phyloP scores from a whole-genome alignment of 2,329 filamentous ascomycete genomes.

The Penicillium occitanis region DNA sequence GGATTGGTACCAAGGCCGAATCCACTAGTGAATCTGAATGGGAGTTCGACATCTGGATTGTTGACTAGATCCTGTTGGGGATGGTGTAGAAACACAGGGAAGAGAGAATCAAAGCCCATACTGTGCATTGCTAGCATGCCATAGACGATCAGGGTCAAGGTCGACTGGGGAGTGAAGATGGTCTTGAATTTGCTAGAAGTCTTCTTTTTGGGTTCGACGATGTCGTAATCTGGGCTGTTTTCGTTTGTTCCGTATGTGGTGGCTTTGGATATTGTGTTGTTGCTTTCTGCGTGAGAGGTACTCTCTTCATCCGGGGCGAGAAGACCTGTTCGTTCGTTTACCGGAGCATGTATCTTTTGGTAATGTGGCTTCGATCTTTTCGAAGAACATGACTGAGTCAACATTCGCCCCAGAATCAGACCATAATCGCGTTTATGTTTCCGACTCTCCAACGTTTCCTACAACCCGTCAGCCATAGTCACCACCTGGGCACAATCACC shows the following conservation, averaged over 20 bases:
- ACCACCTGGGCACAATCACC: not conserved
- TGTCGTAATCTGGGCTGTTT: not conserved
- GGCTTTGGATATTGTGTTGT: constrained; percentile 19
- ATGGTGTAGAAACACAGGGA: constrained; percentile 86
- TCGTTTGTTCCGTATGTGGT: not conserved
- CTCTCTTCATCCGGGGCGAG: constrained; percentile 25
- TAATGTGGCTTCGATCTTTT: constrained; percentile 25
- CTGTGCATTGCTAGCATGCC: constrained; percentile 78
- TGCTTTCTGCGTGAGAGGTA: constrained; percentile 20
- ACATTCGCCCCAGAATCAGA: constrained; percentile 66
- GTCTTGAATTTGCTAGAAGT: constrained; percentile 53
- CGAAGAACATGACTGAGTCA: constrained; percentile 49
- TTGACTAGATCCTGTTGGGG: constrained; percentile 56
- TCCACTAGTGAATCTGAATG: constrained; percentile 79
- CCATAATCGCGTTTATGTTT: constrained; percentile 72
- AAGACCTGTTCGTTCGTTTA: constrained; percentile 36
- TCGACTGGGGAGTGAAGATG: constrained; percentile 72
- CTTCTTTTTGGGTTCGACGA: constrained; percentile 17
- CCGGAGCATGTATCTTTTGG: constrained; percentile 19
- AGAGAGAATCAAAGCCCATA: constrained; percentile 80
- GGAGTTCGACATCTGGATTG: constrained; percentile 61
- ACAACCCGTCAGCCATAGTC: not conserved
- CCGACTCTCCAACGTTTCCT: constrained; percentile 76
- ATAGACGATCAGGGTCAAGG: constrained; percentile 74
- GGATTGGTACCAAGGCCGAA: constrained; percentile 61